These are phyloP conservation scores for Gautieria morchelliformis DNA, from an alignment of 768 basidiomycete genomes.

Conservation along the genomic window DNA sequence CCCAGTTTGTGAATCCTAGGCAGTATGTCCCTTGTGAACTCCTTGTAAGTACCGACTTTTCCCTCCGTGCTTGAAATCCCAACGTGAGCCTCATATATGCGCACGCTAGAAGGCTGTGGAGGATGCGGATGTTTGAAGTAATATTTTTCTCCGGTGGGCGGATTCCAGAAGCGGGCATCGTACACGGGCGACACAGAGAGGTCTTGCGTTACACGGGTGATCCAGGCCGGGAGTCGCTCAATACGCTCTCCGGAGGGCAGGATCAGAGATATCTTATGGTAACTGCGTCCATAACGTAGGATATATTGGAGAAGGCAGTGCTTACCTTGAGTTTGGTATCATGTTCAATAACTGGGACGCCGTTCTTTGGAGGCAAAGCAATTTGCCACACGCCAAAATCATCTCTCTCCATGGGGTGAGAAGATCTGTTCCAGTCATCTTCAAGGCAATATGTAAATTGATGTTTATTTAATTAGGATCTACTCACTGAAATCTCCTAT, in stretches of 20 bases:
- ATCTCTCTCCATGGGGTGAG: slow-evolving; percentile 81
- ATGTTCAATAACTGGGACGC: slow-evolving; percentile 80
- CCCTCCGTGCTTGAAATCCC: slow-evolving; percentile 88
- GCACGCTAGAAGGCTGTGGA: slow-evolving; percentile 50
- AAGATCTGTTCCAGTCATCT: slow-evolving; percentile 84
- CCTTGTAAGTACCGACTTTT: slow-evolving; percentile 90
- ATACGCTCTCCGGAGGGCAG: slow-evolving; percentile 68
- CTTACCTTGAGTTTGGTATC: slow-evolving; percentile 90
- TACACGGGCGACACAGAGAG: slow-evolving; percentile 81
- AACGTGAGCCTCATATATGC: slow-evolving; percentile 97
- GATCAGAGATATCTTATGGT: slow-evolving; percentile 78
- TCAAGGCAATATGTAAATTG: neutral
- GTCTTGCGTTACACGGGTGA: slow-evolving; percentile 91
- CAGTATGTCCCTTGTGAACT: slow-evolving; percentile 79
- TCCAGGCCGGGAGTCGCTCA: slow-evolving; percentile 93
- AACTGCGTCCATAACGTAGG: neutral
- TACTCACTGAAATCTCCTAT: slow-evolving; percentile 95
- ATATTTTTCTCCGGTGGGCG: slow-evolving; percentile 61
- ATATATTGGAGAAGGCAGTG: neutral
- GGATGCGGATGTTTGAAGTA: slow-evolving; percentile 74
- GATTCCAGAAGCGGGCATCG: slow-evolving; percentile 99
- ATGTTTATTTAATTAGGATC: neutral
- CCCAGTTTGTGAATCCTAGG: slow-evolving; percentile 86
- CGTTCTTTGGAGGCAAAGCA: slow-evolving; percentile 56
- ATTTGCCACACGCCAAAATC: slow-evolving; percentile 88